Evolutionary conservation across 2,329 filamentous ascomycete species (phyloP).

Genomic region (Fusarium tupiense): DNA sequence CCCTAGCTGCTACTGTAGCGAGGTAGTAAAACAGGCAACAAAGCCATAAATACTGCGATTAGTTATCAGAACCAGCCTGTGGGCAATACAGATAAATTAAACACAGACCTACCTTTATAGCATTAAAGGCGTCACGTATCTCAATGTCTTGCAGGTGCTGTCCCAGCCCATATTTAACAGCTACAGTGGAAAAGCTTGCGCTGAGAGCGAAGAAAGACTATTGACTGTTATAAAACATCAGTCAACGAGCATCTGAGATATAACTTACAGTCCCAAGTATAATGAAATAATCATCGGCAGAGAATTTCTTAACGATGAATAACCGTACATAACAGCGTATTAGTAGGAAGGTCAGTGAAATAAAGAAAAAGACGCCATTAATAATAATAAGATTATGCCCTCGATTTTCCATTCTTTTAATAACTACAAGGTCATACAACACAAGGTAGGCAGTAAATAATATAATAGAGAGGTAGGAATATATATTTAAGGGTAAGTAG

Average conservation of each 20-base stretch:
- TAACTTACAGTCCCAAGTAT: not conserved
- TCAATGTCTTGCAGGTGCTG: not conserved
- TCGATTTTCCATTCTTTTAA: not conserved
- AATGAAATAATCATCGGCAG: not conserved
- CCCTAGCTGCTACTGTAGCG: not conserved
- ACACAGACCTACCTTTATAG: fast-evolving
- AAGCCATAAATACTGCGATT: not conserved
- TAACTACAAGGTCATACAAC: fast-evolving
- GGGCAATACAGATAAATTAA: not conserved
- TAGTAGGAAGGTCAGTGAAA: fast-evolving
- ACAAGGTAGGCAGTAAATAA: fast-evolving
- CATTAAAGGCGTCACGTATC: fast-evolving
- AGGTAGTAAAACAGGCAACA: not conserved
- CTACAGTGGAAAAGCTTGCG: fast-evolving
- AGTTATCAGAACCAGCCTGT: not conserved
- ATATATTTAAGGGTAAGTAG: no score
- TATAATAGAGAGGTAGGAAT: not conserved
- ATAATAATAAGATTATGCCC: fast-evolving
- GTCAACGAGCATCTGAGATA: fast-evolving
- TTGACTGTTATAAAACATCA: not conserved
- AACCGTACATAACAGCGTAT: not conserved
- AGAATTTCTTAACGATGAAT: fast-evolving
- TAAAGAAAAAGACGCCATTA: not conserved
- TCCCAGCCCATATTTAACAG: not conserved
- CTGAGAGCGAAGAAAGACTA: not conserved